phyloP scores from a whole-genome alignment of 768 basidiomycete genomes.

The Termitomyces bulborhizus region DNA sequence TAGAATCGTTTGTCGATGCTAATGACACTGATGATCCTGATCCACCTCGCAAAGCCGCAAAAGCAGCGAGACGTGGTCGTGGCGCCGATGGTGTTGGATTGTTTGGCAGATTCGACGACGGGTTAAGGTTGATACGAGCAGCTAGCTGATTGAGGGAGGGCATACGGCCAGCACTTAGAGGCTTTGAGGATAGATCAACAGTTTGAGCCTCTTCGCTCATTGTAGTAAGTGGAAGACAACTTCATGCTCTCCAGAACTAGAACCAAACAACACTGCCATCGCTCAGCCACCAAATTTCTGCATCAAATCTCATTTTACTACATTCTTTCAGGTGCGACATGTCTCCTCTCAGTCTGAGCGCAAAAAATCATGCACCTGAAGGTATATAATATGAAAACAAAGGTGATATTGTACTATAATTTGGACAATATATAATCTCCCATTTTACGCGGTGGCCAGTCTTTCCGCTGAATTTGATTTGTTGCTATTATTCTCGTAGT shows the following conservation, averaged over 20 bases:
- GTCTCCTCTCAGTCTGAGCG: too few relatives aligned
- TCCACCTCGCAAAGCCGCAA: conserved; percentile 58
- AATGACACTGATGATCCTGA: conserved; percentile 49
- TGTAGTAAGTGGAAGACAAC: conserved; percentile 12
- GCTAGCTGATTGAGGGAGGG: conserved; percentile 81
- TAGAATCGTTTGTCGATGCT: conserved; percentile 55
- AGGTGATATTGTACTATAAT: too few relatives aligned
- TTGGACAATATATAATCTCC: too few relatives aligned
- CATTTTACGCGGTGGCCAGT: too few relatives aligned
- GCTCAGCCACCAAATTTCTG: too few relatives aligned
- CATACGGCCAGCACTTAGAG: conserved; percentile 32
- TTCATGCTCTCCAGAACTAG: background rate
- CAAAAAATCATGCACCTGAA: too few relatives aligned
- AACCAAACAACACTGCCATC: conserved; percentile 15
- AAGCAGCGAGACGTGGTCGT: conserved; percentile 72
- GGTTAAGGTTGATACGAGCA: conserved; percentile 59
- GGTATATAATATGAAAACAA: too few relatives aligned
- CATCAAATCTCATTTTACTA: too few relatives aligned
- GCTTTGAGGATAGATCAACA: conserved; percentile 12
- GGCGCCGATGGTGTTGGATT: conserved; percentile 26
- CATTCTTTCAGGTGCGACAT: too few relatives aligned
- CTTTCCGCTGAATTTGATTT: too few relatives aligned
- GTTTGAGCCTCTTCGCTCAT: conserved; percentile 16
- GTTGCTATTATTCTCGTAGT: too few relatives aligned
- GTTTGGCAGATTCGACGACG: conserved; percentile 19